Evolutionary conservation across 768 basidiomycete genomes (phyloP), one percentile per base, ranked within the genome.

Genomic region (Trametes cingulata): DNA sequence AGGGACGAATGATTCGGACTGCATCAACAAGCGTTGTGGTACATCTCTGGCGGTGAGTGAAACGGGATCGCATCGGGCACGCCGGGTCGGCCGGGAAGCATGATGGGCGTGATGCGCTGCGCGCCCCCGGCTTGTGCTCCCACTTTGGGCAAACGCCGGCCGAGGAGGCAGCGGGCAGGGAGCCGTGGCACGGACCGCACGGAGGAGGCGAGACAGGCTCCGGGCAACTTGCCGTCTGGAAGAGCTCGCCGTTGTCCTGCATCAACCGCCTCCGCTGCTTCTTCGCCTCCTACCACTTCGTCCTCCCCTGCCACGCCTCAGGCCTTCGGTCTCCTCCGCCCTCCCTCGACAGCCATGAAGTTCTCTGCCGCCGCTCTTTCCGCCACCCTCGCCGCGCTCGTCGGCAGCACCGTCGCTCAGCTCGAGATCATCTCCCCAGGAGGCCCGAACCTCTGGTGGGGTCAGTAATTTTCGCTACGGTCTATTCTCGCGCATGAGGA

Each of bases 371-470:
- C 70, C 54, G 71, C 66, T 65, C 61, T 75, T 62, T 67, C 74
- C 58, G 61, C 75, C 61, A 64, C 76, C 29, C 65, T 77, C 59
- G 74, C 76, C 54, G 74, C 81, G 62, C 65, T 82, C 56, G 65
- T 71, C 52, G 69, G 72, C 61, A 66, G 75, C 41, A 77, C 73
- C 41, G 69, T 72, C 62, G 80, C 80, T 8, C 72, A 78, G 61
- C 73, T 85, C 57, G 33, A 65, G 40, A 73, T 88, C 74, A 72
- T 77, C 45, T 66, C 70, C 41, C 86, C 86, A 2, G 74, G 76
- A 33, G 68, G 73, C 13, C 41, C 76, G 1, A 52, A 72, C 64
- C 67, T 73, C 8, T 88, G 86, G 86, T 88, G 86, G 86, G 82
- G 86, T 88, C 60, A 53, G 61, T 53, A 22, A 10, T 19, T 19